These are phyloP conservation scores for Hemileccinum rubropunctum DNA, from an alignment of 768 basidiomycete genomes.

Conservation along the genomic window DNA sequence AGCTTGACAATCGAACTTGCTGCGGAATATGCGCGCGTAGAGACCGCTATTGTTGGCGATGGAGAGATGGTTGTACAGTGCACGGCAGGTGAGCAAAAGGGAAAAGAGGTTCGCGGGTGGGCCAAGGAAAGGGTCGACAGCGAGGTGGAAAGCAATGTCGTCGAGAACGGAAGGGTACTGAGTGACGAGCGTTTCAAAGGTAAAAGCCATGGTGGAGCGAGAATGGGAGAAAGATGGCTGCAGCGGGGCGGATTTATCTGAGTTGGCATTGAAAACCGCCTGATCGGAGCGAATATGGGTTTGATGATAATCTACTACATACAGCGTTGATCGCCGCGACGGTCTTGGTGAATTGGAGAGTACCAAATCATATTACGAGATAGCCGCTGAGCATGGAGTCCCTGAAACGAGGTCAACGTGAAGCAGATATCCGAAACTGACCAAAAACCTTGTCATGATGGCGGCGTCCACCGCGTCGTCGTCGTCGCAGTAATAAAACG, in stretches of 20 bases:
- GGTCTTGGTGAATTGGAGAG: conserved; percentile 25
- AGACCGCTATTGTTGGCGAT: conserved; percentile 36
- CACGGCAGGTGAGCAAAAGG: conserved; percentile 39
- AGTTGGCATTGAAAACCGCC: conserved; percentile 18
- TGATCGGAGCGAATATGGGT: conserved; percentile 32
- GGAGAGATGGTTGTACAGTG: conserved; percentile 36
- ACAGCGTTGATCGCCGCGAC: conserved; percentile 36
- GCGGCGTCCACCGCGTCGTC: not conserved
- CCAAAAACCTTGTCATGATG: not conserved
- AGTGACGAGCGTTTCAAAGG: conserved; percentile 20
- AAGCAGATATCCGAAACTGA: not conserved
- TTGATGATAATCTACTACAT: conserved; percentile 35
- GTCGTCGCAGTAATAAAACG: not conserved
- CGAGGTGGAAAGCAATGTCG: conserved; percentile 41
- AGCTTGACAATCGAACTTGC: conserved; percentile 45
- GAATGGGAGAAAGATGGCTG: conserved; percentile 1
- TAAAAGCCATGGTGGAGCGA: not conserved
- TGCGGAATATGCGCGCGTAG: conserved; percentile 43
- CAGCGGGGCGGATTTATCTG: conserved; percentile 25
- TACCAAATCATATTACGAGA: conserved; percentile 37
- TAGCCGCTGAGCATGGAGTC: conserved; percentile 23
- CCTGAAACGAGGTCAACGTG: conserved; percentile 27
- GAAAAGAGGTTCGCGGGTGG: conserved; percentile 41
- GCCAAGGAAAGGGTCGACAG: conserved; percentile 38
- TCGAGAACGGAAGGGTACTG: conserved; percentile 28